Conservation (phyloP, 371 early-diverging fungal genomes). For the Actinomortierella ambigua region DNA sequence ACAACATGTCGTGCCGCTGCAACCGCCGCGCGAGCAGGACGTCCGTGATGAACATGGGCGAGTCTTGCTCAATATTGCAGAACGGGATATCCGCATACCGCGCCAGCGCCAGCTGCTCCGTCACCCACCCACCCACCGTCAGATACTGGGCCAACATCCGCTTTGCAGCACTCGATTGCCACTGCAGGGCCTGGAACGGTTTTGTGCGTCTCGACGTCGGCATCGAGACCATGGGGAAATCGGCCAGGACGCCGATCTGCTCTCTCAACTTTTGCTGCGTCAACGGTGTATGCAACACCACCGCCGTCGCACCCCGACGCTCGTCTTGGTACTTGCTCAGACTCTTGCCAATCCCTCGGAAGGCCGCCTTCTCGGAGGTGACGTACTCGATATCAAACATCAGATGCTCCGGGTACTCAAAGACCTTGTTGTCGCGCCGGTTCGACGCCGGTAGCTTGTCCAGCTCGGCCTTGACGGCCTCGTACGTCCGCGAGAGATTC, state of each 20-base stretch:
- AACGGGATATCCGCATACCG: conserved; percentile 89
- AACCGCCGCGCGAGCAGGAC: conserved; percentile 83
- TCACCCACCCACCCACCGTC: conserved; percentile 72
- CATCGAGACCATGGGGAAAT: conserved; percentile 71
- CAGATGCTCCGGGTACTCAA: conserved; percentile 54
- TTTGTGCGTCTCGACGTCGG: conserved; percentile 61
- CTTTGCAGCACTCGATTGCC: conserved; percentile 76
- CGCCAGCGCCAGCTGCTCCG: conserved; percentile 76
- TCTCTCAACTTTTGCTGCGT: conserved; percentile 54
- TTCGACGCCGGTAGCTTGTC: conserved; percentile 23
- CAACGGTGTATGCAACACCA: conserved; percentile 69
- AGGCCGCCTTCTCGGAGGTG: conserved; percentile 60
- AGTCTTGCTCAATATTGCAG: conserved; percentile 87
- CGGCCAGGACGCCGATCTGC: conserved; percentile 58
- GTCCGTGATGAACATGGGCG: conserved; percentile 81
- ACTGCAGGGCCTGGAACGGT: conserved; percentile 79
- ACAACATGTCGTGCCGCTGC: conserved; percentile 71
- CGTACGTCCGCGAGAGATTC: conserved; percentile 63
- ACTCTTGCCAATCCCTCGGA: conserved; percentile 39
- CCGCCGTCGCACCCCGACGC: conserved; percentile 70
- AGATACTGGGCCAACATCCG: conserved; percentile 78
- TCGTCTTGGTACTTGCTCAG: conserved; percentile 59
- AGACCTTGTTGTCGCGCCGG: conserved; percentile 46
- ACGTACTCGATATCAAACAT: conserved; percentile 57
- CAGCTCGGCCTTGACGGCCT: conserved; percentile 36